Evolutionary conservation across 176 grass and related monocot genomes (phyloP).

Genomic region (Stipa capillata): DNA sequence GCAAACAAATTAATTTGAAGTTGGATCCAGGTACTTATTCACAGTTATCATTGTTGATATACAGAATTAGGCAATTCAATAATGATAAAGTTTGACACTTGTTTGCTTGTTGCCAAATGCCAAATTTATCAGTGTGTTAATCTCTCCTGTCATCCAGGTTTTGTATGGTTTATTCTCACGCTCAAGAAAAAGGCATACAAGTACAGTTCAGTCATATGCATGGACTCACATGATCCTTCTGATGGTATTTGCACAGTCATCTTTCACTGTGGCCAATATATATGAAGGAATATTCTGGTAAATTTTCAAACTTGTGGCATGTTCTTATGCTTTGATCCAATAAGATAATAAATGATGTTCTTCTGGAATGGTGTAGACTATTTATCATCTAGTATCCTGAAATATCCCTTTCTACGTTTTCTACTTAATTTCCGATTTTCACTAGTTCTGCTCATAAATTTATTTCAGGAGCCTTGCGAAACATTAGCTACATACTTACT

Average conservation of each 20-base stretch:
- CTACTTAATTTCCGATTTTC: neutral
- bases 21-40: neutral
- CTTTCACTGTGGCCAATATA: slow-evolving; percentile 91
- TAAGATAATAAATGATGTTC: neutral
- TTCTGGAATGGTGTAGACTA: neutral
- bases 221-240: slow-evolving; percentile 97
- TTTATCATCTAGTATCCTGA: neutral
- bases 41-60: neutral
- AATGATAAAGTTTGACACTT: neutral
- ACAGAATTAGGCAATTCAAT: neutral
- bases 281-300: slow-evolving; percentile 94
- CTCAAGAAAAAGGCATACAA: slow-evolving; percentile 92
- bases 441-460: neutral
- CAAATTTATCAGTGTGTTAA: neutral
- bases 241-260: slow-evolving; percentile 74
- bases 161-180: slow-evolving; percentile 93
- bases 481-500: neutral
- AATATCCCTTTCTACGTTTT: neutral
- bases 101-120: neutral
- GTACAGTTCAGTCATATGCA: slow-evolving; percentile 91
- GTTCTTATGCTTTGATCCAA: neutral
- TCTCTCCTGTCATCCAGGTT: slow-evolving; percentile 35
- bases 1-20: neutral
- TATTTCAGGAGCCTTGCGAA: neutral
- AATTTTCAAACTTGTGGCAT: neutral